Evolutionary conservation across 1,284 basidiomycete species (phyloP).

Genomic region (Inonotus hispidus): DNA sequence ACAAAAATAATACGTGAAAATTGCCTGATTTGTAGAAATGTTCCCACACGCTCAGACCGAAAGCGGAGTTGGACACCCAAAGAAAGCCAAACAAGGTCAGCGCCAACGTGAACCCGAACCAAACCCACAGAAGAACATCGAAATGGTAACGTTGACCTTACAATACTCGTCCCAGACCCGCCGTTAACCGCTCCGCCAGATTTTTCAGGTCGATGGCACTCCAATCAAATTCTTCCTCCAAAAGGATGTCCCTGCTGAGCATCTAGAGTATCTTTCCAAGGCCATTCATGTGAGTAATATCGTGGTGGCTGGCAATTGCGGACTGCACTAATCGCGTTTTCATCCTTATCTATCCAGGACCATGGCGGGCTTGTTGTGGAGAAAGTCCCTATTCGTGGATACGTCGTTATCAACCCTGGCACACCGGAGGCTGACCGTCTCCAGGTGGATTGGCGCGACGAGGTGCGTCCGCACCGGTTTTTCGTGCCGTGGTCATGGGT

Average conservation of each 20-base stretch:
- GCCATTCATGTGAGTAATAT: constrained; percentile 51
- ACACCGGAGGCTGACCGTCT: constrained; percentile 67
- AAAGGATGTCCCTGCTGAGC: constrained; percentile 63
- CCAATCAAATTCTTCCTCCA: constrained; percentile 77
- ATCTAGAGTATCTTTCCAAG: constrained; percentile 62
- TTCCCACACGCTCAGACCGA: not conserved
- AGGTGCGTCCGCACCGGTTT: constrained; percentile 62
- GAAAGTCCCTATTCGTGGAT: constrained; percentile 71
- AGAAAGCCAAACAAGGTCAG: constrained; percentile 1
- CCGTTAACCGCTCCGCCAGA: constrained; percentile 29
- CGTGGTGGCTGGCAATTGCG: not conserved
- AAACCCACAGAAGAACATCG: constrained; percentile 3
- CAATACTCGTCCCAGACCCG: constrained; percentile 2
- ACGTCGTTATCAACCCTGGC: constrained; percentile 61
- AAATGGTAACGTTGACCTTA: constrained; percentile 14
- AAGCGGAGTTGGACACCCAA: constrained; percentile 1
- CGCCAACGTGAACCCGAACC: constrained; percentile 4
- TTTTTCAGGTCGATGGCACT: constrained; percentile 62
- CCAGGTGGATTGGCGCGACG: constrained; percentile 56
- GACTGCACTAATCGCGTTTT: not conserved
- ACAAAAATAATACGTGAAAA: not conserved
- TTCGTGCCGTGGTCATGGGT: constrained; percentile 76
- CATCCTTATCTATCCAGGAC: constrained; percentile 35
- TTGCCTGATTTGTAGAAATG: not conserved
- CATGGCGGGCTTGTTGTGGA: constrained; percentile 69